A percentile compares a stretch with the other conserved stretches of the same genome.
Conservation (phyloP, 305 asterid genomes). For the Salvia sclarea region DNA sequence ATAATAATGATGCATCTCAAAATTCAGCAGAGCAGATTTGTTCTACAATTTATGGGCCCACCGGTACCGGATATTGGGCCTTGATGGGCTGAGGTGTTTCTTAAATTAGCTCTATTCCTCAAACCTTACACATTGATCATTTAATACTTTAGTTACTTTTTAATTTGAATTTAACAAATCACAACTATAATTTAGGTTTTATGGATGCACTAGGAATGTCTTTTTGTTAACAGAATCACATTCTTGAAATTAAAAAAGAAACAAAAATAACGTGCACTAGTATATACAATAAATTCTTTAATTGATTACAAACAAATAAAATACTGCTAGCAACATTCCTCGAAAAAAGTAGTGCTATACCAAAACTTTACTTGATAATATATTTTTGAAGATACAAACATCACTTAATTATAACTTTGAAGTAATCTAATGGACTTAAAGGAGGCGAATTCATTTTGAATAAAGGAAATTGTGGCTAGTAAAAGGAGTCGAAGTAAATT, state of each 20-base stretch:
- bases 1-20: background rate
- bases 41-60: background rate
- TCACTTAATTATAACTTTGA: too few species aligned
- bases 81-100: background rate
- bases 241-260: too few species aligned
- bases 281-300: background rate
- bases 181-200: too few species aligned
- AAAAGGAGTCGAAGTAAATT: background rate
- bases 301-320: background rate
- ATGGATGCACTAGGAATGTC: too few species aligned
- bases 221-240: too few species aligned
- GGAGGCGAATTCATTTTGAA: background rate
- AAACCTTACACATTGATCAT: background rate
- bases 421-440: background rate
- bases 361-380: too few species aligned
- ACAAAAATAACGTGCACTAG: too few species aligned
- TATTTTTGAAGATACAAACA: too few species aligned
- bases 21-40: background rate
- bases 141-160: too few species aligned
- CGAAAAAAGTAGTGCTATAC: too few species aligned
- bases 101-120: background rate
- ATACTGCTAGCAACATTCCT: background rate
- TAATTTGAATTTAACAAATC: too few species aligned
- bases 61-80: background rate
- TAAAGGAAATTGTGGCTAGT: background rate